Percentiles rank a stretch among this genome's conserved stretches.
Conservation (phyloP, 1,284 basidiomycete species). For the Marasmius oreades region DNA sequence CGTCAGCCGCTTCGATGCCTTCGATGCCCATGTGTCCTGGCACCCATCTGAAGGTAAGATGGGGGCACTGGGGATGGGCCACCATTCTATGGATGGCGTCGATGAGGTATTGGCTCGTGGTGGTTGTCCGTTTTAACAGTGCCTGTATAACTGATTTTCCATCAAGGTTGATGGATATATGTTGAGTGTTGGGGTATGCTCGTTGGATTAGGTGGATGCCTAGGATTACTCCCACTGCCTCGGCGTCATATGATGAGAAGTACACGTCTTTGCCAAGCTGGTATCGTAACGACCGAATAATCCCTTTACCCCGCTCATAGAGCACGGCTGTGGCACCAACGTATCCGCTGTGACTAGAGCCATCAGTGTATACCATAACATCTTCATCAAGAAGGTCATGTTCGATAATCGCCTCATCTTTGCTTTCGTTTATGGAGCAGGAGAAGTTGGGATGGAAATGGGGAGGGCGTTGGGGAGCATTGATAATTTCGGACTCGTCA, state of each 20-base stretch:
- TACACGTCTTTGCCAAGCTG: conserved; percentile 16
- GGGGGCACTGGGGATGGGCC: not conserved
- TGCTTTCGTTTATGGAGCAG: not conserved
- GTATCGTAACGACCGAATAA: conserved; percentile 1
- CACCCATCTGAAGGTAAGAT: conserved; percentile 19
- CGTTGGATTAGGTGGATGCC: conserved; percentile 17
- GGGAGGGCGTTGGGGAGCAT: conserved; percentile 10
- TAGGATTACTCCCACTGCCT: conserved; percentile 21
- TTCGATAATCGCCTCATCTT: not conserved
- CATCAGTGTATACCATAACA: conserved; percentile 24
- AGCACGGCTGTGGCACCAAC: conserved; percentile 25
- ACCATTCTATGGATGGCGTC: conserved; percentile 13
- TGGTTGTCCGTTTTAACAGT: not conserved
- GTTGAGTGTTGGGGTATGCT: not conserved
- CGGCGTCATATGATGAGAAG: conserved; percentile 24
- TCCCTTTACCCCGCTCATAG: not conserved
- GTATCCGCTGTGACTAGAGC: conserved; percentile 17
- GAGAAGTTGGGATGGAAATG: conserved; percentile 1
- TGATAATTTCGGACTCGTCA: conserved; percentile 17
- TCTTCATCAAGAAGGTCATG: conserved; percentile 5
- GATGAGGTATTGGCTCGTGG: conserved; percentile 17
- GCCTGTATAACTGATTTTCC: conserved; percentile 3
- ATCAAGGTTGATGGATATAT: not conserved
- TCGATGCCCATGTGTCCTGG: conserved; percentile 21
- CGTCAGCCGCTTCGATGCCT: conserved; percentile 26